Evolutionary conservation across 768 basidiomycete species (phyloP), one percentile per base, ranked within the genome.

Genomic region (Psilocybe subaeruginosa): DNA sequence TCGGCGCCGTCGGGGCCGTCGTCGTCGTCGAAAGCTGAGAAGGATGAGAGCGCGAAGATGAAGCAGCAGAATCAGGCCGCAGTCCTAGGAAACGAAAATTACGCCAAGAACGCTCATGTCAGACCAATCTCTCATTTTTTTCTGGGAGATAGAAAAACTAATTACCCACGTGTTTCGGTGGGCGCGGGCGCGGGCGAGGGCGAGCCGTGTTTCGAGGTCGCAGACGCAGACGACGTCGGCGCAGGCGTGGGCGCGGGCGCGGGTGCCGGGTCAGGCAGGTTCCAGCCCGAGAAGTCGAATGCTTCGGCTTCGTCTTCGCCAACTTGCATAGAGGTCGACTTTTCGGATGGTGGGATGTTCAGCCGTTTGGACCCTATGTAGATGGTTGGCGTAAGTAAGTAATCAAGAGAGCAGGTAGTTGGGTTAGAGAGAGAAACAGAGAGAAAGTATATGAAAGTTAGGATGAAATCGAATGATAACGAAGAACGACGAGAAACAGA

Each of bases 281-380:
- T 27, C 49, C 49, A 51, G 12, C 49, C 49, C 14, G 49, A 51
- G 30, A 30, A 51, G 14, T 51, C 49, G 27, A 31, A 30, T 5
- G 27, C 8, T 19, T 51, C 49, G 8, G 6, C 5, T 35, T 27
- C 33, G 27, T 51, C 11, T 51, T 4, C 27, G 50, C 6, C 9
- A 3, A 39, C 23, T 23, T 23, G 23, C 2, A 39, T 3, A 8
- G 14, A 0, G 8, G 37, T 39, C 0, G 11, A n/a, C 16, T 43
- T 54, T 47, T 59, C 58, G 27, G 59, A 27, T 3, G 54, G 47
- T 16, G 58, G 56, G 12, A 62, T 45, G 33, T 64, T 58, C 48
- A 66, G 56, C 12, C 58, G 58, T 54, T 57, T 66, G 31, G 60
- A 37, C 66, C 66, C 66, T 66, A 30, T 53, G 14, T n/a, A 8